Conservation (phyloP, 2,329 filamentous ascomycete genomes). For the Chaetomiaceae sp. region DNA sequence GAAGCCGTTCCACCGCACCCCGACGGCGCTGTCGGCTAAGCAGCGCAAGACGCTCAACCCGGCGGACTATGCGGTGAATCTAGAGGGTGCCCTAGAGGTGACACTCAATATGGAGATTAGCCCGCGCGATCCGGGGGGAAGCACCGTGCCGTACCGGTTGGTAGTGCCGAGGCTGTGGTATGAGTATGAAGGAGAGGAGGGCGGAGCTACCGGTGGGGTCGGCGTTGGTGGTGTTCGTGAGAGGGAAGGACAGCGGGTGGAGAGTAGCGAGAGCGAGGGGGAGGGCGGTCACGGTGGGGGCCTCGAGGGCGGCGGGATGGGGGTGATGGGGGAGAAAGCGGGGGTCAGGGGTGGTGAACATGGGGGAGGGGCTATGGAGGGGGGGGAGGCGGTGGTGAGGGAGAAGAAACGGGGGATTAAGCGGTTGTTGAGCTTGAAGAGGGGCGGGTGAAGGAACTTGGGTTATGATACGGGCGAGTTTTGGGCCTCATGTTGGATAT, state of each 20-base stretch:
- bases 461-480: not conserved
- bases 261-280: not conserved
- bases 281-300: too few species aligned
- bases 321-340: too few species aligned
- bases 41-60: conserved; percentile 44
- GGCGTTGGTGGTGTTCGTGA: not conserved
- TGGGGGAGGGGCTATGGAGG: too few species aligned
- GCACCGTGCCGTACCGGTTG: conserved; percentile 81
- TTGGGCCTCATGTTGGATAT: not conserved
- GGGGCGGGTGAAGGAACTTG: conserved; percentile 22
- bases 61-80: conserved; percentile 57
- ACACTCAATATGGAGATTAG: conserved; percentile 87
- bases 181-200: conserved; percentile 43
- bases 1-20: conserved; percentile 60
- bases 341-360: too few species aligned
- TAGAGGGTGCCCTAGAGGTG: conserved; percentile 81
- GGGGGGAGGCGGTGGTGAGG: not conserved
- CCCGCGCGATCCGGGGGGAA: conserved; percentile 77
- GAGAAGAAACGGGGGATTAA: conserved; percentile 33
- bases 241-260: conserved; percentile 23
- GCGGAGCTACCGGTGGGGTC: not conserved
- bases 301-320: too few species aligned
- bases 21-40: conserved; percentile 63
- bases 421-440: conserved; percentile 43
- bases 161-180: conserved; percentile 75